phyloP scores from a whole-genome alignment of 106 monocot genomes.

The Dactylorhiza incarnata region DNA sequence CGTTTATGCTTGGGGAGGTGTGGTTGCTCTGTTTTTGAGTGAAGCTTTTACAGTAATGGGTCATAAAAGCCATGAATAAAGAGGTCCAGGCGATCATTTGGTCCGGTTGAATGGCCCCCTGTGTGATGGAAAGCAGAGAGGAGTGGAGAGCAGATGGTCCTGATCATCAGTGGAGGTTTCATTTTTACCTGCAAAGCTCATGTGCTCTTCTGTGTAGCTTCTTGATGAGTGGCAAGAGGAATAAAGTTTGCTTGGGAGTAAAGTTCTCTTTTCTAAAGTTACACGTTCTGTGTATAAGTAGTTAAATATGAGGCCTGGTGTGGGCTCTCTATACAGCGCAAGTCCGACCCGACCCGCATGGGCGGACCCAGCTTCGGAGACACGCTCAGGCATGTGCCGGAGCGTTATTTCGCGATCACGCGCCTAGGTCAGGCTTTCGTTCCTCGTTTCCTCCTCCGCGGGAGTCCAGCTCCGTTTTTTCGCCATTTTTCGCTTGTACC shows the following conservation, averaged over 20 bases:
- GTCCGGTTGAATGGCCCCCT: background rate
- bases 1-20: background rate
- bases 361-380: no score
- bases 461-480: no score
- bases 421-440: no score
- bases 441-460: no score
- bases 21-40: background rate
- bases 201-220: background rate
- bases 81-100: background rate
- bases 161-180: background rate
- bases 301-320: no score
- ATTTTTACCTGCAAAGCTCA: slow-evolving; percentile 5
- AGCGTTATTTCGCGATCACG: no score
- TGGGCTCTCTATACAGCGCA: no score
- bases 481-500: no score
- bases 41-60: background rate
- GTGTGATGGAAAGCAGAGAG: slow-evolving; percentile 3
- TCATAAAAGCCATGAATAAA: background rate
- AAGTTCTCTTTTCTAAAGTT: background rate
- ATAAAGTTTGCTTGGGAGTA: background rate
- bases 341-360: no score
- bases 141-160: slow-evolving; percentile 4
- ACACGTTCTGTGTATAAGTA: no score
- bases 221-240: background rate
- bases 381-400: no score